phyloP scores from a whole-genome alignment of 768 basidiomycete genomes.

The Phanerochaete sordida region DNA sequence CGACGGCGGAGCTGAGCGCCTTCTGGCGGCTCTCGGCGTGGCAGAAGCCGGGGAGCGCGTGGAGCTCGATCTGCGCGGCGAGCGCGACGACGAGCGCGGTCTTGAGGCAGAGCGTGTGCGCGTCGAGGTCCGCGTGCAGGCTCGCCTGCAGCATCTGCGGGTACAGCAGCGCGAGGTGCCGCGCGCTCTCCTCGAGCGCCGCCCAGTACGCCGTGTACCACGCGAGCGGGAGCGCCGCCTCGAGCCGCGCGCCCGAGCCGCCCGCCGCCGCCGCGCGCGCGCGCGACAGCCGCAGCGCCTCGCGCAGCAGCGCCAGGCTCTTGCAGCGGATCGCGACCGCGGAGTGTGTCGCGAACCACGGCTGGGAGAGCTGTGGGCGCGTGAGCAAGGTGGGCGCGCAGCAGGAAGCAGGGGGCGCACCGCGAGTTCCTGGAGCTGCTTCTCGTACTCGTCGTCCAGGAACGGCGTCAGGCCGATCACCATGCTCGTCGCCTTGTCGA shows the following conservation, averaged over 20 bases:
- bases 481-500: constrained; percentile 19
- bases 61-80: constrained; percentile 20
- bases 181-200: constrained; percentile 18
- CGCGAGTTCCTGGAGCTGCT: constrained; percentile 13
- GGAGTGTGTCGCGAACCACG: constrained; percentile 7
- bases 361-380: constrained; percentile 1
- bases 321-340: constrained; percentile 4
- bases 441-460: constrained; percentile 17
- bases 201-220: constrained; percentile 23
- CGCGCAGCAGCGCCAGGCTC: constrained; percentile 3
- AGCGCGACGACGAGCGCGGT: constrained; percentile 21
- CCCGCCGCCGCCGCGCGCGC: not conserved
- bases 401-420: constrained; percentile 9
- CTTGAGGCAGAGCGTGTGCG: constrained; percentile 17
- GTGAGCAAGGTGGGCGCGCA: not conserved
- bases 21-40: constrained; percentile 21
- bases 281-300: constrained; percentile 9
- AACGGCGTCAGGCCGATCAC: constrained; percentile 16
- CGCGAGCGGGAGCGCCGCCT: not conserved
- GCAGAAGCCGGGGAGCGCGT: constrained; percentile 16
- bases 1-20: constrained; percentile 17
- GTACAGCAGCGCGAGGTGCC: constrained; percentile 16
- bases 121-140: constrained; percentile 14
- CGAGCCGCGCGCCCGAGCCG: not conserved
- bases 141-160: constrained; percentile 20